A percentile compares a stretch with the other conserved stretches of the same genome.
Conservation (phyloP, 2,329 filamentous ascomycete species). For the Zasmidium cellare region DNA sequence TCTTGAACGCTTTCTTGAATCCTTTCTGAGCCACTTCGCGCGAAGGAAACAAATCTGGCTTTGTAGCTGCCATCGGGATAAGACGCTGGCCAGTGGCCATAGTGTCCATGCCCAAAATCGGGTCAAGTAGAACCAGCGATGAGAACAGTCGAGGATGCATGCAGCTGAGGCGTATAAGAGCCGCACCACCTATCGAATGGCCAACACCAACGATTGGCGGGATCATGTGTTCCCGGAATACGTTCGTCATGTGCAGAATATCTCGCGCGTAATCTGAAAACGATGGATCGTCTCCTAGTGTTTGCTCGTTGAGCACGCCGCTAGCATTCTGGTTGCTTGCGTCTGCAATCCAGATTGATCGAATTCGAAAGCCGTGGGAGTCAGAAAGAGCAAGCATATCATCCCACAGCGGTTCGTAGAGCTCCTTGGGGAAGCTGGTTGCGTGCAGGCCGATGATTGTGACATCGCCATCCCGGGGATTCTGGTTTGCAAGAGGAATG, state of each 20-base stretch:
- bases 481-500: constrained; percentile 19
- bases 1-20: background rate
- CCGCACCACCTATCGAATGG: constrained; percentile 82
- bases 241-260: constrained; percentile 77
- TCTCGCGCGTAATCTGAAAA: constrained; percentile 86
- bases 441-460: constrained; percentile 28
- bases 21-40: background rate
- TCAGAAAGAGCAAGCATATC: constrained; percentile 16
- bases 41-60: constrained; percentile 2
- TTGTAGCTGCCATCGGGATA: background rate
- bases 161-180: constrained; percentile 31
- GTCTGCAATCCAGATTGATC: constrained; percentile 85
- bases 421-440: constrained; percentile 25
- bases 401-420: constrained; percentile 25
- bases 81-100: constrained; percentile 39
- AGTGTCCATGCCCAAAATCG: constrained; percentile 66
- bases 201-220: constrained; percentile 78
- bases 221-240: constrained; percentile 73
- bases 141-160: constrained; percentile 10
- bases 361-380: constrained; percentile 64
- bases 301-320: constrained; percentile 70
- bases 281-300: constrained; percentile 76
- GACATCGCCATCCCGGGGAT: constrained; percentile 23
- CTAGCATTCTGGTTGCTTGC: constrained; percentile 60
- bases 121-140: constrained; percentile 66